These are phyloP conservation scores for Neofusicoccum kwambonambiense DNA, from an alignment of 2,329 filamentous ascomycete species.

Conservation along the genomic window DNA sequence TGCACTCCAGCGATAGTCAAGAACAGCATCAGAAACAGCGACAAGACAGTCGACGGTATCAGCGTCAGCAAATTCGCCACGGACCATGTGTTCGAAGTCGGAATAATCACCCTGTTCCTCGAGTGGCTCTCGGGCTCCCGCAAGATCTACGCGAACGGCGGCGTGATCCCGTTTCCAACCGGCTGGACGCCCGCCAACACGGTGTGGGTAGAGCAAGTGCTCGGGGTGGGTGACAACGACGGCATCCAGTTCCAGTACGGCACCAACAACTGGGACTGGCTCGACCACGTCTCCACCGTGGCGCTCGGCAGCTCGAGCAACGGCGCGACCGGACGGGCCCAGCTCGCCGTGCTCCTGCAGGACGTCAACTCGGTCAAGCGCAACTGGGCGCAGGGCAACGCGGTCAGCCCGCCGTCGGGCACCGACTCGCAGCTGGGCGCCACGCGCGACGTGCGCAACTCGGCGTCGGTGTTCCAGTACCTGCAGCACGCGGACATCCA, in stretches of 20 bases:
- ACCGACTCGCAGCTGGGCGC: background rate
- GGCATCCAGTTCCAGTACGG: background rate
- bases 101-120: background rate
- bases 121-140: background rate
- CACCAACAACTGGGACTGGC: background rate
- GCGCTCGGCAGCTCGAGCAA: background rate
- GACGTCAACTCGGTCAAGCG: background rate
- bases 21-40: background rate
- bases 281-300: background rate
- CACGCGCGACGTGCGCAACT: background rate
- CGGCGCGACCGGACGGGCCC: background rate
- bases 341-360: background rate
- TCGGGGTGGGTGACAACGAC: background rate
- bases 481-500: background rate
- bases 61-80: background rate
- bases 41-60: background rate
- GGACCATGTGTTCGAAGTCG: background rate
- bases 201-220: background rate
- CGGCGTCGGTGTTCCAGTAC: background rate
- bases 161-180: background rate
- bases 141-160: background rate
- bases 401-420: background rate
- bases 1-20: background rate
- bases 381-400: background rate
- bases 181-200: background rate